Base-by-base conservation (phyloP, 1,139 yeast species). In the Hemisphaericaspora xylofermentans region DNA sequence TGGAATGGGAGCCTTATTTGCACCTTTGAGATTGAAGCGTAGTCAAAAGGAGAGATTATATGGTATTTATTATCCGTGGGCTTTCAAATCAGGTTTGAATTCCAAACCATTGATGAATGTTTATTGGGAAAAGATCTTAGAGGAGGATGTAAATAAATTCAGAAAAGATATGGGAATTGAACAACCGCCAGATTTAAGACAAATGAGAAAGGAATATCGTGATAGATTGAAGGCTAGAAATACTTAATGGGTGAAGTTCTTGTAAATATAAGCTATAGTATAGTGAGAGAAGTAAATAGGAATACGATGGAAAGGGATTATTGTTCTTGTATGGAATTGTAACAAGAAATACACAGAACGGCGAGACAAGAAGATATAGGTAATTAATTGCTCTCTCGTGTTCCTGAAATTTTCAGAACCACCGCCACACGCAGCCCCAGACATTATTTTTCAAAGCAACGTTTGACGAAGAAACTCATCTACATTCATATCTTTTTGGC, bases 41-140 rank as follows among this genome's bases (percentile, higher is more conserved):
- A 68, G 71, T 49, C 83, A 78, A 51, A 72, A 71, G 52, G 75
- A 74, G 51, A 61, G 82, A 25, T 63, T 81, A 46, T 68, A 77
- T 49, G 74, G 75, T 33, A 76, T 84, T 5, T 91, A 88, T 59
- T 76, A 91, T 50, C 97, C 97, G 1, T 91, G 96, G 97, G 96
- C 95, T 1, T 56, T 88, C 34, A 66, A 72, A 39, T 83, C 85
- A 46, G 97, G 97, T 1, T 64, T 83, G 41, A 72, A 79, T 41
- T 77, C 89, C 41, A 82, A 82, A 54, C 87, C 95, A 1, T 68
- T 94, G 57, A 81, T 93, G 45, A 88, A 88, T 57, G 91, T 93
- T 1, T 89, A 87, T 61, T 93, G 99, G 99, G 98, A 94, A 58
- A 78, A 88, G 38, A 68, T 84, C 19, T 71, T 94, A 53, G 86